phyloP scores from a whole-genome alignment of 768 basidiomycete genomes.

The Rhodocollybia butyracea region DNA sequence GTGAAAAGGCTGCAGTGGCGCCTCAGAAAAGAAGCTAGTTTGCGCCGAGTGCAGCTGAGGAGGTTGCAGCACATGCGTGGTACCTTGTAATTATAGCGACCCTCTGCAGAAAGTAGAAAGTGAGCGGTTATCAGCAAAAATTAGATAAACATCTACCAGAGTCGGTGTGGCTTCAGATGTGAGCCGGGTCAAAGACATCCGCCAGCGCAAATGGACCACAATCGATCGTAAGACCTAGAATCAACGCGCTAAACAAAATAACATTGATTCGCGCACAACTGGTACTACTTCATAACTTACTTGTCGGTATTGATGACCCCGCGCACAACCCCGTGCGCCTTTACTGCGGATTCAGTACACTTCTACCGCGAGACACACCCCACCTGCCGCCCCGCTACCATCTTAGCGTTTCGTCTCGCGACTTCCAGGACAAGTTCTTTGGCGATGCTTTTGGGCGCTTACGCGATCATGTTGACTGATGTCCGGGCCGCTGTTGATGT shows the following conservation, averaged over 20 bases:
- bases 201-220: conserved; percentile 93
- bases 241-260: conserved; percentile 51
- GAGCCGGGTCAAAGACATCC: conserved; percentile 83
- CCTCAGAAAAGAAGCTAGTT: no score
- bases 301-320: conserved; percentile 70
- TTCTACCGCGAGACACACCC: no score
- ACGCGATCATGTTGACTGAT: neutral
- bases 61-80: no score
- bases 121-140: neutral
- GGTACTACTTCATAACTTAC: neutral
- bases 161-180: conserved; percentile 92
- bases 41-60: no score
- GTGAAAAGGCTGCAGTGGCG: no score
- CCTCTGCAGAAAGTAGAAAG: neutral
- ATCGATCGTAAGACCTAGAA: conserved; percentile 75
- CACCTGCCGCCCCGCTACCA: conserved; percentile 98
- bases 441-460: neutral
- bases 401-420: conserved; percentile 80
- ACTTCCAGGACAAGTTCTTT: conserved; percentile 71
- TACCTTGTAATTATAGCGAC: no score
- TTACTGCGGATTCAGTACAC: no score
- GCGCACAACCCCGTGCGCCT: conserved; percentile 91
- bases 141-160: conserved; percentile 56
- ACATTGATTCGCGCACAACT: neutral
- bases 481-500: neutral